These are phyloP conservation scores for Aspergillus neoniger DNA, from an alignment of 2,329 filamentous ascomycete genomes.

Conservation along the genomic window DNA sequence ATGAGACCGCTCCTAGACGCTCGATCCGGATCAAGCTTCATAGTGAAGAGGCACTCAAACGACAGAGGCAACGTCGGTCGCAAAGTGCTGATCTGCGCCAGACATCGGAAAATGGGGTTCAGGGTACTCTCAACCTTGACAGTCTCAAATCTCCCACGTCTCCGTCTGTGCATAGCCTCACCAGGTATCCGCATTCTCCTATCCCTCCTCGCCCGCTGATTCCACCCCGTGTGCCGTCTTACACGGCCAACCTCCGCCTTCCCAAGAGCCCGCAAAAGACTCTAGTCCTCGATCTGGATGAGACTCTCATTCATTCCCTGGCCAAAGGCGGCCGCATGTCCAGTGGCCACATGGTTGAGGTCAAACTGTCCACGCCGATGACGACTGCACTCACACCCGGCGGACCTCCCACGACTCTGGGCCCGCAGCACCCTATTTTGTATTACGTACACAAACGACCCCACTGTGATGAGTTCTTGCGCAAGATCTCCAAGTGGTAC, in stretches of 20 bases:
- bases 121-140: conserved; percentile 65
- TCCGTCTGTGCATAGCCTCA: conserved; percentile 68
- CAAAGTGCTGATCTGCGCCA: conserved; percentile 34
- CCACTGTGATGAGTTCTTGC: conserved; percentile 93
- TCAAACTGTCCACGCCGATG: conserved; percentile 64
- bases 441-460: conserved; percentile 99
- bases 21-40: conserved; percentile 91
- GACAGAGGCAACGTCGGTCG: conserved; percentile 57
- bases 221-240: conserved; percentile 85
- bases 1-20: conserved; percentile 70
- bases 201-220: conserved; percentile 87
- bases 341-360: conserved; percentile 98
- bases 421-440: conserved; percentile 90
- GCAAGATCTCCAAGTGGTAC: conserved; percentile 96
- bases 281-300: conserved; percentile 90
- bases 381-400: conserved; percentile 39
- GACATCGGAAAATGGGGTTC: conserved; percentile 28
- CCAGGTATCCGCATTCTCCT: conserved; percentile 86
- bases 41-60: conserved; percentile 72
- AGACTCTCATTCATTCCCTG: conserved; percentile 97
- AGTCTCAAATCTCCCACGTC: conserved; percentile 94
- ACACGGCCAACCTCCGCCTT: conserved; percentile 57
- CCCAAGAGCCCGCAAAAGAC: conserved; percentile 75
- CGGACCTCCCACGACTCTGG: conserved; percentile 66
- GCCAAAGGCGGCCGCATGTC: conserved; percentile 95